Evolutionary conservation across 2,329 filamentous ascomycete genomes (phyloP).

Genomic region (Sporothrix humicola): DNA sequence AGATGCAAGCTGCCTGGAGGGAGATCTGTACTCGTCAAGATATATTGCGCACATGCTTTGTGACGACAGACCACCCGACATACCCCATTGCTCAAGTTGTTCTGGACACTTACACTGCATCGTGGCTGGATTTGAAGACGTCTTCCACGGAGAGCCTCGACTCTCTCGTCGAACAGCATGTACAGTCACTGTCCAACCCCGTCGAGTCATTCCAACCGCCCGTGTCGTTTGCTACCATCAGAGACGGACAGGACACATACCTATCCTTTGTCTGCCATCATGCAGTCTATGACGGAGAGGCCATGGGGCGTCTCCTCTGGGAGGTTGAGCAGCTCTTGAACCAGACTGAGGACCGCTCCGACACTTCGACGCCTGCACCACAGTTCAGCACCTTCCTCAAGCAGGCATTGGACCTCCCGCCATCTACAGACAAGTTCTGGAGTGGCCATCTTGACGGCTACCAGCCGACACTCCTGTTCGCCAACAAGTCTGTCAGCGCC

Average conservation of each 20-base stretch:
- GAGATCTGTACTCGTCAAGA: constrained; percentile 69
- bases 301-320: constrained; percentile 69
- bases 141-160: constrained; percentile 41
- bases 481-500: background rate
- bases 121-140: constrained; percentile 47
- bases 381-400: constrained; percentile 69
- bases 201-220: constrained; percentile 55
- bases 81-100: constrained; percentile 76
- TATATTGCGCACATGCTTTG: constrained; percentile 79
- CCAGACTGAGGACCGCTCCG: constrained; percentile 41
- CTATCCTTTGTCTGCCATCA: constrained; percentile 70
- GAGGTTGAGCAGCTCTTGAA: constrained; percentile 70
- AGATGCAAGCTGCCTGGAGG: constrained; percentile 66
- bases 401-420: constrained; percentile 57
- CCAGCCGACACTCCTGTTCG: constrained; percentile 41
- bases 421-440: constrained; percentile 70
- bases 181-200: constrained; percentile 46
- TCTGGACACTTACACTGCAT: constrained; percentile 53
- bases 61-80: constrained; percentile 63
- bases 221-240: constrained; percentile 53
- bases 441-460: constrained; percentile 58
- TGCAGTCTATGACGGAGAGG: constrained; percentile 84
- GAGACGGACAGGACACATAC: constrained; percentile 43
- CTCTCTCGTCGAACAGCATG: constrained; percentile 49
- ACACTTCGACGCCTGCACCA: constrained; percentile 46